A percentile compares a stretch with the other conserved stretches of the same genome.
phyloP scores from a whole-genome alignment of 345 rosid species.

The Pistacia integerrima region DNA sequence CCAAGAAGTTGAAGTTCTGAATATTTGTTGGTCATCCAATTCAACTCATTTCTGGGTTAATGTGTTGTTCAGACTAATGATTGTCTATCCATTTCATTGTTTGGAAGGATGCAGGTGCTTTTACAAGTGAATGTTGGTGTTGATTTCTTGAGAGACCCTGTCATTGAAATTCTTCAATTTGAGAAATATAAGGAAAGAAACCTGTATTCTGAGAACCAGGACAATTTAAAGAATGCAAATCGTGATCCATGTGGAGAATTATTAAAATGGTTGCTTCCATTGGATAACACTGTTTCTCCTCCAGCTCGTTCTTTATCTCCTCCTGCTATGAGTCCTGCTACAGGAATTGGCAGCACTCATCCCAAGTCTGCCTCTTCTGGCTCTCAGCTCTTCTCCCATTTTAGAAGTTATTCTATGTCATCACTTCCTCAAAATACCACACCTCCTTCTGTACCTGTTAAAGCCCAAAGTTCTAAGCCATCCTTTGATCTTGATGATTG shows the following conservation, averaged over 20 bases:
- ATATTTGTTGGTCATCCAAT: constrained; percentile 1
- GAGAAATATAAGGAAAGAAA: constrained; percentile 67
- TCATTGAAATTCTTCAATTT: constrained; percentile 95
- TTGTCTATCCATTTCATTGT: constrained; percentile 61
- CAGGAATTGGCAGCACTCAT: constrained; percentile 57
- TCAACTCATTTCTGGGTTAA: background rate
- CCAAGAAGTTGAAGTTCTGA: background rate
- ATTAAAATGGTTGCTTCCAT: constrained; percentile 92
- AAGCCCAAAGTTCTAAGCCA: constrained; percentile 75
- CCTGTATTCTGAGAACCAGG: constrained; percentile 35
- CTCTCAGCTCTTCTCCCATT: constrained; percentile 87
- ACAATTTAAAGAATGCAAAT: constrained; percentile 34
- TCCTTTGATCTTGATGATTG: constrained; percentile 75
- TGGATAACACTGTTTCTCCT: constrained; percentile 70
- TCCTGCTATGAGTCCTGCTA: constrained; percentile 51
- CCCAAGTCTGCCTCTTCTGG: constrained; percentile 67
- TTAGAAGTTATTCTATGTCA: constrained; percentile 98
- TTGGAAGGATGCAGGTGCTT: constrained; percentile 98
- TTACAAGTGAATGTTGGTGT: constrained; percentile 85
- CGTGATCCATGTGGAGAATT: constrained; percentile 76
- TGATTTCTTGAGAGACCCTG: constrained; percentile 70
- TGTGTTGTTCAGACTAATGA: constrained; percentile 24
- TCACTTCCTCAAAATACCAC: constrained; percentile 77
- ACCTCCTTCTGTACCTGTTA: constrained; percentile 56
- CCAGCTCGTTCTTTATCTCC: constrained; percentile 59